These are phyloP conservation scores for Lathyrus tuberosus DNA, from an alignment of 306 rosid genomes.

Conservation along the genomic window DNA sequence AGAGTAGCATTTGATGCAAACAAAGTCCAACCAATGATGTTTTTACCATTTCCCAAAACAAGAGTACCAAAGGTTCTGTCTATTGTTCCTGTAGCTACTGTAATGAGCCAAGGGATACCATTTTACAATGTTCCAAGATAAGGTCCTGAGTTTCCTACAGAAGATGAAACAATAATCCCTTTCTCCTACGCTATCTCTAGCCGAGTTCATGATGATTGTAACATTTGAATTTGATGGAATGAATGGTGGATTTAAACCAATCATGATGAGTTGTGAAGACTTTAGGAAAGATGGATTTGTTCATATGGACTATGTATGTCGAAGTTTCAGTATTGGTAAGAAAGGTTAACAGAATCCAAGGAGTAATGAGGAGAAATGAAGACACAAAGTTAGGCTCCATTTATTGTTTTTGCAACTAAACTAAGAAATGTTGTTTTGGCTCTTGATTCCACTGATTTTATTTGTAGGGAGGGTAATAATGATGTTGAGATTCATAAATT, in stretches of 20 bases:
- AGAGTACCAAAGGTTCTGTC: constrained; percentile 40
- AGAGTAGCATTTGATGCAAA: constrained; percentile 35
- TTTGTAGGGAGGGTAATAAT: neutral
- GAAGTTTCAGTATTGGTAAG: constrained; percentile 23
- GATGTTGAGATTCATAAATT: constrained; percentile 22
- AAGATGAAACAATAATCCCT: constrained; percentile 40
- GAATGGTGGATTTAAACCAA: constrained; percentile 39
- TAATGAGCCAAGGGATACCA: constrained; percentile 41
- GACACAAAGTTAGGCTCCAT: constrained; percentile 30
- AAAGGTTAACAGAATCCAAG: constrained; percentile 22
- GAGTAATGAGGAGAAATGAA: constrained; percentile 14
- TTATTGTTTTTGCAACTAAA: constrained; percentile 7
- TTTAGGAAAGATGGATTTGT: constrained; percentile 35
- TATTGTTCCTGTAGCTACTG: constrained; percentile 32
- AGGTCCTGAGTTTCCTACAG: constrained; percentile 33
- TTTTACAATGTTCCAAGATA: constrained; percentile 7
- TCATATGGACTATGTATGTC: constrained; percentile 46
- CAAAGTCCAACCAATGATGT: constrained; percentile 43
- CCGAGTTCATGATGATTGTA: constrained; percentile 37
- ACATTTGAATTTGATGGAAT: constrained; percentile 12
- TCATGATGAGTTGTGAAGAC: constrained; percentile 30
- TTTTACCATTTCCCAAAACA: constrained; percentile 40
- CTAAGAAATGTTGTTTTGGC: neutral
- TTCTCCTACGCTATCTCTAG: constrained; percentile 38
- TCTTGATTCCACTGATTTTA: constrained; percentile 7